Percentiles rank a stretch among this genome's conserved stretches.
Conservation (phyloP, 202 grass and related monocot species). For the Setaria viridis region DNA sequence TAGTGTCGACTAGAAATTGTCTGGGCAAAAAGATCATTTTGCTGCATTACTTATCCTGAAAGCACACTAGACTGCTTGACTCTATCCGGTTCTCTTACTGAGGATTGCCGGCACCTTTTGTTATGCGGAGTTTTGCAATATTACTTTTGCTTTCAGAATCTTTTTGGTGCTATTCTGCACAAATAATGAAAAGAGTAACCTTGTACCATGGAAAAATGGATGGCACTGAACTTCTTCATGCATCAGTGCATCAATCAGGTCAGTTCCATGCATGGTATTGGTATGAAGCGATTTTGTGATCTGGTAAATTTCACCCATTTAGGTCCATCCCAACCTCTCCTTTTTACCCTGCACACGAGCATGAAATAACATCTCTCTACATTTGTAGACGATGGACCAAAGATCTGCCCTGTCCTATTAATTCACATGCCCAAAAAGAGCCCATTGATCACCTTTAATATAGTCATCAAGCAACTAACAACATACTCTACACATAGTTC, state of each 20-base stretch:
- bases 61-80: no score
- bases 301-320: background rate
- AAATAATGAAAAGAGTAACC: background rate
- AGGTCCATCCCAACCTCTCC: background rate
- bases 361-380: background rate
- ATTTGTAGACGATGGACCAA: background rate
- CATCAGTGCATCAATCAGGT: background rate
- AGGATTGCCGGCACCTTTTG: background rate
- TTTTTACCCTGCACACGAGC: background rate
- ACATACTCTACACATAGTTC: background rate
- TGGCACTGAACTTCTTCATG: background rate
- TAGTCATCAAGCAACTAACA: background rate
- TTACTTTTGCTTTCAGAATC: background rate
- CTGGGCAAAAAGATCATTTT: background rate
- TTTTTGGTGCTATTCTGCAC: background rate
- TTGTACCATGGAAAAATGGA: background rate
- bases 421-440: background rate
- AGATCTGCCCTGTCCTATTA: background rate
- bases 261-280: background rate
- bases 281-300: background rate
- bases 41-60: background rate
- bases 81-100: background rate
- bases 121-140: background rate
- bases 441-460: background rate
- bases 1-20: background rate